These are phyloP conservation scores for Populus simonii DNA, from an alignment of 345 rosid genomes.

Conservation along the genomic window DNA sequence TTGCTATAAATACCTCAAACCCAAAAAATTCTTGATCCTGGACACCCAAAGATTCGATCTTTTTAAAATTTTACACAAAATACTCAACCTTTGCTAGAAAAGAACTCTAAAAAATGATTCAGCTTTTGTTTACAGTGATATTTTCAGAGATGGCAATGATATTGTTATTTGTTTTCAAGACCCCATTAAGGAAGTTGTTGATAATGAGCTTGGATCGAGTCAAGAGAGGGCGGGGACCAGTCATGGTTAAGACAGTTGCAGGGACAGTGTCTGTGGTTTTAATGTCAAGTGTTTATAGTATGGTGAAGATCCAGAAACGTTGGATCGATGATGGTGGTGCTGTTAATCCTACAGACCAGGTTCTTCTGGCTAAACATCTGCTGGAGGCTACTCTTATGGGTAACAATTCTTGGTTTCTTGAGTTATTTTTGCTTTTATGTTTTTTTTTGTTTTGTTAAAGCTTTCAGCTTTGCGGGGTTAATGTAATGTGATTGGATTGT, in stretches of 20 bases:
- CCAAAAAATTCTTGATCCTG: not conserved
- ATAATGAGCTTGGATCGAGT: constrained; percentile 30
- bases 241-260: constrained; percentile 32
- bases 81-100: not conserved
- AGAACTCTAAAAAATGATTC: constrained; percentile 20
- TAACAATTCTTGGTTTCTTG: constrained; percentile 1
- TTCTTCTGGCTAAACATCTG: constrained; percentile 32
- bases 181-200: constrained; percentile 30
- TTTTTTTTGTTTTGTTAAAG: not conserved
- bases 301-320: constrained; percentile 29
- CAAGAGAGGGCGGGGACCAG: constrained; percentile 31
- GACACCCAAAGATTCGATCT: not conserved
- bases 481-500: constrained; percentile 6
- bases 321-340: constrained; percentile 17
- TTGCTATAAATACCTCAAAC: not conserved
- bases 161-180: constrained; percentile 23
- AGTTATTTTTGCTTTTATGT: not conserved
- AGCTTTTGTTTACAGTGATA: constrained; percentile 25
- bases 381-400: constrained; percentile 38
- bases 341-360: constrained; percentile 31
- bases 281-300: constrained; percentile 24
- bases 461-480: not conserved
- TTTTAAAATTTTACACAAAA: not conserved
- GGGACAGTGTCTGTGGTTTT: constrained; percentile 28
- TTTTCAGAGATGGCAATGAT: constrained; percentile 30